Evolutionary conservation across 495 filamentous ascomycete species (phyloP).

Genomic region (Viridothelium virens): DNA sequence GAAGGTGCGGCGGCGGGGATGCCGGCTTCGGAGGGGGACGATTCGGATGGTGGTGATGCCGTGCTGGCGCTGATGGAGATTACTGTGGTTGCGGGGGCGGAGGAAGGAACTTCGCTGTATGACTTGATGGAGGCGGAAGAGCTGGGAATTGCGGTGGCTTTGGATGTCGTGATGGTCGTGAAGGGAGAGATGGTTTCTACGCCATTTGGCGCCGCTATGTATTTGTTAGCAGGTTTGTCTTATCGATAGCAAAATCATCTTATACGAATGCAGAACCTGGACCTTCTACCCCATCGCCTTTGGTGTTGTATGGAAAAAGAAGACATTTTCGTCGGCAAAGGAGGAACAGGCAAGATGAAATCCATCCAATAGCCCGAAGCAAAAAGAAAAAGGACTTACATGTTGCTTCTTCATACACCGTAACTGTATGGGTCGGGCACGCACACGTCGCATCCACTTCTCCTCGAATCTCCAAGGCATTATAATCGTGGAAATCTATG

Average conservation of each 20-base stretch:
- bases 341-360: neutral
- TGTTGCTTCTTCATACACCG: constrained; percentile 30
- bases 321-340: neutral
- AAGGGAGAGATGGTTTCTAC: neutral
- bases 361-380: neutral
- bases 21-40: neutral
- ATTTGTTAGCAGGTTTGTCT: neutral
- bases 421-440: constrained; percentile 63
- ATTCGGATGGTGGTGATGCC: neutral
- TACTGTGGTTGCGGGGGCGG: neutral
- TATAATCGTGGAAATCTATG: constrained; percentile 49
- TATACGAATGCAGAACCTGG: neutral
- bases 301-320: neutral
- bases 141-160: neutral
- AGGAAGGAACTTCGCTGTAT: neutral
- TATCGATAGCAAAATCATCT: neutral
- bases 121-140: neutral
- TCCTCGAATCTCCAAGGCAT: constrained; percentile 37
- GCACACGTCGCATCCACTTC: constrained; percentile 44
- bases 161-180: constrained; percentile 1
- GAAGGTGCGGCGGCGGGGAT: neutral
- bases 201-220: neutral
- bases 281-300: neutral
- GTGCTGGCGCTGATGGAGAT: neutral
- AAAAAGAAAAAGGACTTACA: constrained; percentile 2